phyloP scores from a whole-genome alignment of 192 early-diverging fungal genomes.

The Coemansia sp. region DNA sequence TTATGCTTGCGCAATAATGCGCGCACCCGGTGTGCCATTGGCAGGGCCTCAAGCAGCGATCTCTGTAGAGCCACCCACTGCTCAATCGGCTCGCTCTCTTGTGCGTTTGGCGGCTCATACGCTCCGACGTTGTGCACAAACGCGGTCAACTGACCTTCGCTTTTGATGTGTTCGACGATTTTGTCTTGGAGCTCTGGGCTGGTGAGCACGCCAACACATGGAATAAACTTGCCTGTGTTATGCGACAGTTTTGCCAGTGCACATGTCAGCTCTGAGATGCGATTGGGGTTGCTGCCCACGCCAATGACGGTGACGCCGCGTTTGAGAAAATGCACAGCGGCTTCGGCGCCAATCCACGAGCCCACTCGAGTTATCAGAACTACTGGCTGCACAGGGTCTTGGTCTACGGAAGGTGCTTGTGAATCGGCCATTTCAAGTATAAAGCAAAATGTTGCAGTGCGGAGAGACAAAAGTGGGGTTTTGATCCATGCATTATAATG shows the following conservation, averaged over 20 bases:
- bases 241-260: slow-evolving; percentile 7
- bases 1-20: slow-evolving; percentile 8
- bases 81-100: slow-evolving; percentile 14
- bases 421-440: slow-evolving; percentile 7
- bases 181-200: slow-evolving; percentile 2
- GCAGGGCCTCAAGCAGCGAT: slow-evolving; percentile 15
- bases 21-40: slow-evolving; percentile 21
- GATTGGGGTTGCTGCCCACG: slow-evolving; percentile 12
- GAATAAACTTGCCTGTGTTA: slow-evolving; percentile 13
- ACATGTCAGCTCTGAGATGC: slow-evolving; percentile 7
- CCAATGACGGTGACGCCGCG: slow-evolving; percentile 27
- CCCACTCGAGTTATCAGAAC: slow-evolving; percentile 24
- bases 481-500: background rate
- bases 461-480: background rate
- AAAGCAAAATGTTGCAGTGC: background rate
- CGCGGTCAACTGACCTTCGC: slow-evolving; percentile 7
- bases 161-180: slow-evolving; percentile 7
- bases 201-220: slow-evolving; percentile 12
- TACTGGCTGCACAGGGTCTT: background rate
- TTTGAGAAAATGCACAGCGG: slow-evolving; percentile 16
- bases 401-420: background rate
- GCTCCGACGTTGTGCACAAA: slow-evolving; percentile 31
- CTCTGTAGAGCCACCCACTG: slow-evolving; percentile 27
- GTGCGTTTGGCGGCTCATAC: background rate
- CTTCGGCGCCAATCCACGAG: slow-evolving; percentile 34